phyloP scores from a whole-genome alignment of 1,139 yeast genomes.

The Hyphopichia wangnamkhiaoensis region DNA sequence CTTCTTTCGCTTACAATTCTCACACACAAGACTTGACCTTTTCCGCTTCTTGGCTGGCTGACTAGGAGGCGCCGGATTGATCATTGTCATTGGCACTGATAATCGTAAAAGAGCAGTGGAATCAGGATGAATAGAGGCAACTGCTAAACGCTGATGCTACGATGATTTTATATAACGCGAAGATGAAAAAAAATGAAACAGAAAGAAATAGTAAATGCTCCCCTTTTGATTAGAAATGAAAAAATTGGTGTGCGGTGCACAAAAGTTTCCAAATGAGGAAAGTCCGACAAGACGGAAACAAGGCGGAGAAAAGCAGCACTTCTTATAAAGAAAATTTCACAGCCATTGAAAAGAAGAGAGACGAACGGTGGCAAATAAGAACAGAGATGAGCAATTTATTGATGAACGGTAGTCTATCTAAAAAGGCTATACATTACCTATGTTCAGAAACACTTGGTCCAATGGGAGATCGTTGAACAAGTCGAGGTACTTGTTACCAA shows the following conservation, averaged over 20 bases:
- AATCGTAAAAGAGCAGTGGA: too few species aligned
- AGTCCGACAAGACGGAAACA: too few species aligned
- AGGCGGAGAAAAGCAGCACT: too few species aligned
- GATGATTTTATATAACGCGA: too few species aligned
- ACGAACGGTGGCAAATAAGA: not conserved
- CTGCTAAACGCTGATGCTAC: too few species aligned
- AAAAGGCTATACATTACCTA: not conserved
- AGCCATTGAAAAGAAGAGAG: not conserved
- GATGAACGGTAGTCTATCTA: not conserved
- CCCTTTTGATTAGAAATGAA: too few species aligned
- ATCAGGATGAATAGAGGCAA: not conserved
- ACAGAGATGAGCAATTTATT: too few species aligned
- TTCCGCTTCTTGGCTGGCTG: constrained; percentile 21
- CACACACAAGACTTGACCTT: constrained; percentile 38
- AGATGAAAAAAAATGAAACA: too few species aligned
- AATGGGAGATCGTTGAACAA: constrained; percentile 18
- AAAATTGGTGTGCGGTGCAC: too few species aligned
- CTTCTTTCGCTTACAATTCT: constrained; percentile 35
- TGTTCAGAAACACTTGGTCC: constrained; percentile 11
- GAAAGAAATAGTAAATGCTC: too few species aligned
- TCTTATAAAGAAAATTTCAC: too few species aligned
- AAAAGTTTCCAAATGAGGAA: too few species aligned
- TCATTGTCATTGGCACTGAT: not conserved
- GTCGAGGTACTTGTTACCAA: constrained; percentile 1
- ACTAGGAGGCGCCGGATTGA: not conserved